Evolutionary conservation across 371 early-diverging fungal genomes (phyloP).

Genomic region (Rhizopus stolonifer): DNA sequence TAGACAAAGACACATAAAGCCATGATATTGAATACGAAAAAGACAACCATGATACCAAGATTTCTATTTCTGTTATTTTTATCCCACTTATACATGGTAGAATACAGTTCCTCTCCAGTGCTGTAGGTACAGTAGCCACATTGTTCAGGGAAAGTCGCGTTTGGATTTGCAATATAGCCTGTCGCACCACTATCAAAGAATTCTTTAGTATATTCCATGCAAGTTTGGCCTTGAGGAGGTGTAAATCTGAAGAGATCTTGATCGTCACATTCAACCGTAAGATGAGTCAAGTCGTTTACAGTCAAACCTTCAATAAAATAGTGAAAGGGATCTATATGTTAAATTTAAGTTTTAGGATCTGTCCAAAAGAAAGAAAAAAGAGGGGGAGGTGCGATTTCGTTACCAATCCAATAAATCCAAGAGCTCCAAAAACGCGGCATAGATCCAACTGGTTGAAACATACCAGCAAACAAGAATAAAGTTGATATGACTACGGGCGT

Average conservation of each 20-base stretch:
- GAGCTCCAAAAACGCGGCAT: constrained; percentile 77
- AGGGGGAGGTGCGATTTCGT: too few relatives aligned
- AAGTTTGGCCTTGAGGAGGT: constrained; percentile 64
- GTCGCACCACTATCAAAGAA: constrained; percentile 41
- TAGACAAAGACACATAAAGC: too few relatives aligned
- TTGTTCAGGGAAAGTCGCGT: constrained; percentile 35
- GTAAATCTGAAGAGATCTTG: constrained; percentile 52
- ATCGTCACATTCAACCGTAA: constrained; percentile 49
- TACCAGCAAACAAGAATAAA: constrained; percentile 70
- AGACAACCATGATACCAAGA: too few relatives aligned
- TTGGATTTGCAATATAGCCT: constrained; percentile 60
- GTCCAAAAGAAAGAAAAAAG: too few relatives aligned
- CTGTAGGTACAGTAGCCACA: too few relatives aligned
- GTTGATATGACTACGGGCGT: constrained; percentile 72
- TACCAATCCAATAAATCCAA: constrained; percentile 79
- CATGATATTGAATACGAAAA: too few relatives aligned
- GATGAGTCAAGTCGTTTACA: constrained; percentile 61
- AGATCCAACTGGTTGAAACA: constrained; percentile 58
- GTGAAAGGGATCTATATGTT: constrained; percentile 69
- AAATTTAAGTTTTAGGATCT: too few relatives aligned
- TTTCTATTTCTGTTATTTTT: too few relatives aligned
- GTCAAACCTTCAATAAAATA: constrained; percentile 75
- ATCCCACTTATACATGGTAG: too few relatives aligned
- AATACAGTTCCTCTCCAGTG: too few relatives aligned
- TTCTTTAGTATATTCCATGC: constrained; percentile 57